Evolutionary conservation across 441 rosid species (phyloP), one percentile per base, ranked within the genome.

Genomic region (Pelargonium australe): DNA sequence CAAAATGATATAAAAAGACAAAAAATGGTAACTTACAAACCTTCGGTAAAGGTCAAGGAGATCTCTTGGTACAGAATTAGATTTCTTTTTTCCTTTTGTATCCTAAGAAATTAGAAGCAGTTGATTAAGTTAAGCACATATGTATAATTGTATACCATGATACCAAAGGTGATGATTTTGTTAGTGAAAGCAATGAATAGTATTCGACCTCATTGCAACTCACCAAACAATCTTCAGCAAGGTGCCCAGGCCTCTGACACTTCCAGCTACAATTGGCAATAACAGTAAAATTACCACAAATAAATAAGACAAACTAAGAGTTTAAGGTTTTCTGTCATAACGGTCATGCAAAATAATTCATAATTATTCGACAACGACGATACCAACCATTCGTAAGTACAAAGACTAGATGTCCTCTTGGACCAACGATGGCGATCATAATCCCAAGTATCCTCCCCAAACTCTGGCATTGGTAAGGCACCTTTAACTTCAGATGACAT

Each of bases 161-260:
- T 43, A 49, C 40, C 41, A 47, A 19, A 3, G 14, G 65, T 25
- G 65, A 11, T 19, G 63, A 31, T 44, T 53, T 72, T 57, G 66
- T 20, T 63, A 37, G 17, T 14, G 41, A 17, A 19, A 13, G 43
- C 5, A 3, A 16, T 70, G 45, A 49, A 67, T 13, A 14, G 68
- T 55, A 69, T 63, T 13, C 13, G 73, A 85, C 87, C 87, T 82
- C 80, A 43, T 75, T 72, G 31, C 69, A 12, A 37, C 73, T 62
- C 40, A 71, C 80, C 77, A 79, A 75, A 81, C 95, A 89, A 77
- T 89, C 95, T 72, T 85, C 82, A 20, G 87, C 84, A 72, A 89
- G 87, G 75, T 89, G 95, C 53, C 95, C 90, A 14, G 89, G 91
- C 80, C 80, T 82, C 73, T 83, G 82, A 41, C 95, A 89, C 76